Evolutionary conservation across 768 basidiomycete genomes (phyloP).

Genomic region (Fistulinella prunicolor): DNA sequence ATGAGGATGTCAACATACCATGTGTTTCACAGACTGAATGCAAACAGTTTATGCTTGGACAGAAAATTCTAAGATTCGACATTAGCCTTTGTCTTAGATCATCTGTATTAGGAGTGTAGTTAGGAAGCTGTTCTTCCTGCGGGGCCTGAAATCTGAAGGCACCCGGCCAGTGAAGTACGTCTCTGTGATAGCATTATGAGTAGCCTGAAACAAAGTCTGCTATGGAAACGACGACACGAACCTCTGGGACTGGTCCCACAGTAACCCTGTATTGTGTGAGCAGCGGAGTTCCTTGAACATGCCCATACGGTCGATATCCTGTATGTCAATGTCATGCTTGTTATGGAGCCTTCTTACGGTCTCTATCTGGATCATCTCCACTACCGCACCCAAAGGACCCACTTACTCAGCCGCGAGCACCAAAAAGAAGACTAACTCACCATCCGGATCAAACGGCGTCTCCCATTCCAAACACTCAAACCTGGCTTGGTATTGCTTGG

Average conservation of each 20-base stretch:
- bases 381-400: conserved; percentile 25
- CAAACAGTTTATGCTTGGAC: conserved; percentile 46
- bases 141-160: background rate
- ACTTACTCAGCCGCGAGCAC: background rate
- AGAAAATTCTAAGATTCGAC: conserved; percentile 37
- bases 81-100: conserved; percentile 34
- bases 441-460: conserved; percentile 44
- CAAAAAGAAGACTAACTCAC: conserved; percentile 32
- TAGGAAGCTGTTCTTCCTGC: background rate
- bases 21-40: conserved; percentile 41
- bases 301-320: conserved; percentile 35
- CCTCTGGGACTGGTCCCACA: conserved; percentile 46
- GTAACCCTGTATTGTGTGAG: conserved; percentile 33
- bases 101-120: conserved; percentile 15
- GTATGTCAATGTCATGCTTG: conserved; percentile 26
- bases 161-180: conserved; percentile 39
- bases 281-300: conserved; percentile 28
- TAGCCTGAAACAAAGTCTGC: too few species aligned
- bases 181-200: too few species aligned
- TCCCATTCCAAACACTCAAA: conserved; percentile 38
- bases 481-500: conserved; percentile 22
- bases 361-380: conserved; percentile 49
- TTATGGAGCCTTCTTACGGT: conserved; percentile 38
- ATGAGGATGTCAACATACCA: too few species aligned
- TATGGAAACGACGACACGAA: too few species aligned